Base-by-base conservation (phyloP, 352 stramenopile genomes). In the Achlya hypogyna region DNA sequence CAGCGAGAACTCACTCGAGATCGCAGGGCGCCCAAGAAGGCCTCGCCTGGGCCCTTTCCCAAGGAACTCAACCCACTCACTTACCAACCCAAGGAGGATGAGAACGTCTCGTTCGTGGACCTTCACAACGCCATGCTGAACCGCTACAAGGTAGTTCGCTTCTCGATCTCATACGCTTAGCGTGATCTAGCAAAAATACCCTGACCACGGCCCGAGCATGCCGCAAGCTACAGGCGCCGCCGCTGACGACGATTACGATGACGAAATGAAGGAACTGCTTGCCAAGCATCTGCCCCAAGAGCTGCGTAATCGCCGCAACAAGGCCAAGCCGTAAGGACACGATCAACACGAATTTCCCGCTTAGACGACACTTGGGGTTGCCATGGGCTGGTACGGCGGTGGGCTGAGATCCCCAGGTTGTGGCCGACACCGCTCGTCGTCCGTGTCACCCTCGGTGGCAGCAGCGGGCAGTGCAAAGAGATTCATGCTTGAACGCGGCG, bases 101-200 rank as follows among this genome's bases (percentile, higher is more conserved):
- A 64, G 22, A 64, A 64, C 22, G 54, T 64, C 20, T 64, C 54
- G 32, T 64, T 64, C 54, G 32, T 35, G 1, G 54, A 64, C 54
- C 27, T 64, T 22, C 54, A 64, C 23, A 51, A 51, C 27, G 54
- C 54, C 8, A 64, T 64, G 54, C 47, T 64, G 32, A 64, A 64
- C 35, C 54, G 54, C 6, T 64, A 64, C 54, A 64, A 64, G 54
- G 54, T 64, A 27, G 2, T 10, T 45, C 2, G 14, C 12, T 45
- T 9, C 38, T n/a, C n/a, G 38, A 9, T 1, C 38, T 3, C n/a
- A 10, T 10, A 10, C 38, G 38, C 12, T n/a, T 45, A 9, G 2
- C 38, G 4, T 45, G 38, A 1, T 18, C 2, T 45, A 64, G 54
- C 5, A 51, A 23, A 64, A 64, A n/a, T 64, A 52, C 34, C 54